Evolutionary conservation across 2,329 filamentous ascomycete genomes (phyloP).

Genomic region (Leptosphaerulina australis): DNA sequence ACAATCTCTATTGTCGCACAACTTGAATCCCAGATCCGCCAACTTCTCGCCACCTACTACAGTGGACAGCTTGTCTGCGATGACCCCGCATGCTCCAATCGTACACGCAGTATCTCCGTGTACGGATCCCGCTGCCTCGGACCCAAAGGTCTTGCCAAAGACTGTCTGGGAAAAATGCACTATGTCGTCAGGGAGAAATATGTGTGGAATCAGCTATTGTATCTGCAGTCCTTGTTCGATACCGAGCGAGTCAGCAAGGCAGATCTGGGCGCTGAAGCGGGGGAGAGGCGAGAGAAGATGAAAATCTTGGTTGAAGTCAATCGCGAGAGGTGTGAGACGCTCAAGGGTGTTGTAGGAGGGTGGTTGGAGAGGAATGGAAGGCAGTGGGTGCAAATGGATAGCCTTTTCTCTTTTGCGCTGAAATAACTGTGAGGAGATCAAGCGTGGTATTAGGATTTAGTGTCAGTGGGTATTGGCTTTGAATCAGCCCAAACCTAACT

Average conservation of each 20-base stretch:
- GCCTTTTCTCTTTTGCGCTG: constrained; percentile 70
- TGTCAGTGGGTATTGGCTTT: not conserved
- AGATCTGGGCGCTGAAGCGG: constrained; percentile 59
- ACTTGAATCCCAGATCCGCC: constrained; percentile 81
- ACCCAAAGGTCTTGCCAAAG: constrained; percentile 79
- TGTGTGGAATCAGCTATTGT: constrained; percentile 93
- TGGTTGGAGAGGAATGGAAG: constrained; percentile 89
- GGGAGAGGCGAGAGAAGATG: constrained; percentile 59
- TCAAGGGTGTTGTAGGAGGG: constrained; percentile 77
- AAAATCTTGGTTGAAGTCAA: constrained; percentile 81
- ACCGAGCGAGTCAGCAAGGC: constrained; percentile 75
- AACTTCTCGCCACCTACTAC: constrained; percentile 83
- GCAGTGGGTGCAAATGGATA: constrained; percentile 94
- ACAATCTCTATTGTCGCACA: constrained; percentile 82
- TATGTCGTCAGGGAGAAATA: constrained; percentile 89
- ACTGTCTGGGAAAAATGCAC: constrained; percentile 84
- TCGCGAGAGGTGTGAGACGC: constrained; percentile 74
- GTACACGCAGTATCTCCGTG: constrained; percentile 90
- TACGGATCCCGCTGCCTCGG: constrained; percentile 91
- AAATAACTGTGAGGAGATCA: constrained; percentile 22
- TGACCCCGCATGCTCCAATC: constrained; percentile 82
- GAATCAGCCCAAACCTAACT: not conserved
- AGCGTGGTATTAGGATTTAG: not conserved
- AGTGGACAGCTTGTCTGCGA: constrained; percentile 91
- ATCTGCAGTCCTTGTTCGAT: constrained; percentile 84